Base-by-base conservation (phyloP, 768 basidiomycete genomes). In the Saitozyma sp. region DNA sequence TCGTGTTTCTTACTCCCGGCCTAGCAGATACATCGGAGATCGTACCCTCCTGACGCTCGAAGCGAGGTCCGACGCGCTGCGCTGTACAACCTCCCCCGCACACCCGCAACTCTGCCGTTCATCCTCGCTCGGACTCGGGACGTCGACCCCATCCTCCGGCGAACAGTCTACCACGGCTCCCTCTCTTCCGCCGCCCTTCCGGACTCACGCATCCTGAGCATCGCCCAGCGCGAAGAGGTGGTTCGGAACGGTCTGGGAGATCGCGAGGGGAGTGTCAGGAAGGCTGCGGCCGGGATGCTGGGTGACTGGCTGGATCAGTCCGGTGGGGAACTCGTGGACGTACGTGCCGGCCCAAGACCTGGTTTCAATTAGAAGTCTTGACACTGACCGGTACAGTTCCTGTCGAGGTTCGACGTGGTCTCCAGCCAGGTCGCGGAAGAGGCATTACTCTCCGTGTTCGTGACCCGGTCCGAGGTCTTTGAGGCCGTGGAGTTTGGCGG, bases 21-120 rank as follows among this genome's bases (percentile, higher is more conserved):
- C 29, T 6, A 4, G 40, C 62, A 59, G 20, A 62, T 37, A 11
- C 13, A 19, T 43, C 16, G 29, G 29, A 29, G 5, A 29, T 29
- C 29, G 2, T 56, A 41, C 1, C 11, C 8, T 46, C 13, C 11
- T 46, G 11, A 11, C 45, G 45, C 45, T 46, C 46, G 29, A 70
- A 93, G 91, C 3, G 94, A 97, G 54, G 94, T 97, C 17, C 92
- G 95, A 5, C 86, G 89, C 40, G 87, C 88, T 0, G 85, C 86
- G 0, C 81, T 96, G 0, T 82, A 88, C 60, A 90, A 90, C 67
- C 83, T 94, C 0, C 86, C 88, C 0, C 77, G 87, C 8, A 83
- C 82, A 41, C 71, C 79, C 0, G 69, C 78, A 0, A 89, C 88
- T 0, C 80, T 97, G 0, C 83, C 86, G 0, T 80, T 82, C 41